Evolutionary conservation across 352 stramenopile genomes (phyloP), one percentile per base, ranked within the genome.

Genomic region (Blastocystis sp.): DNA sequence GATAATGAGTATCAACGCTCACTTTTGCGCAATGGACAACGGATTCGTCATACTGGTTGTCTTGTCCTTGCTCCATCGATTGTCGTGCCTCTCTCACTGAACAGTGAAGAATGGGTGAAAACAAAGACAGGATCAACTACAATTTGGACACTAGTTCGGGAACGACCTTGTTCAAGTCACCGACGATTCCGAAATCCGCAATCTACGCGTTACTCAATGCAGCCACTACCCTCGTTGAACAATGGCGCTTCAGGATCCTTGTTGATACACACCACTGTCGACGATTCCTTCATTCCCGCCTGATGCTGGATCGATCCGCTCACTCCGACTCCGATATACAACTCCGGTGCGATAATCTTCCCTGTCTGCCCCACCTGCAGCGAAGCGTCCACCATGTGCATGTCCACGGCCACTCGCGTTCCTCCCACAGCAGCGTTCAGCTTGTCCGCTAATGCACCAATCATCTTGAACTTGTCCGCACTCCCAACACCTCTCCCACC

Each of bases 241-340:
- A 99, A 98, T 48, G 97, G 97, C 9, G 97, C 97, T 89, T 99
- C 97, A 57, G 96, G 93, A 93, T 99, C 97, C 92, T 98, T 99
- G 92, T 99, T 99, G 91, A 99, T 99, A 57, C 95, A 95, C 45
- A 99, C 96, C 90, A 99, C 99, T 10, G 94, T 98, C 92, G 99
- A 99, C 89, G 92, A 96, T 92, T 99, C 97, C 92, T 99, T 99
- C 97, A 99, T 99, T 89, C 97, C 97, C 24, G 93, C 95, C 87
- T 99, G 94, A 92, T 99, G 97, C 93, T 99, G 97, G 92, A 99
- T 99, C 21, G 97, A 97, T 43, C 97, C 96, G 19, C 94, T 98
- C 91, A 99, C 98, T 89, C 97, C 97, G 48, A 94, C 93, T 14
- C 95, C 95, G 89, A 98, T 95, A 89, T 99, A 98, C 61, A 99